Evolutionary conservation across 192 early-diverging fungal genomes (phyloP).

Genomic region (Powellomyces hirtus): DNA sequence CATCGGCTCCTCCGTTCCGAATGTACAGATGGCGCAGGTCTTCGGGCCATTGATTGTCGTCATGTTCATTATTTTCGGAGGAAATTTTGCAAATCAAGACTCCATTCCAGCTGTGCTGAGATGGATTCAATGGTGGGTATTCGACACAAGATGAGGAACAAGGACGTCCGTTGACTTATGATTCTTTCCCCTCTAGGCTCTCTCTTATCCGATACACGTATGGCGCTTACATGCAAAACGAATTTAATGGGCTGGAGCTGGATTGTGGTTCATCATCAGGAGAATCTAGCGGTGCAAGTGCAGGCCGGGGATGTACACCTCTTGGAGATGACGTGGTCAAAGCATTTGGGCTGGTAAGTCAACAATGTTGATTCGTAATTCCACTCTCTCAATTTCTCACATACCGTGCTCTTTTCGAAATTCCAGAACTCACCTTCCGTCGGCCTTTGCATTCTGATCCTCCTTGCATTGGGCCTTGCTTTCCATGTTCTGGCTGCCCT

Average conservation of each 20-base stretch:
- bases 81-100: conserved; percentile 39
- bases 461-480: not conserved
- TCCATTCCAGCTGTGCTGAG: conserved; percentile 39
- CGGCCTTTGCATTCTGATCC: conserved; percentile 13
- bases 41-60: conserved; percentile 44
- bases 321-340: not conserved
- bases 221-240: conserved; percentile 48
- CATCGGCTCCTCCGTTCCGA: conserved; percentile 41
- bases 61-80: conserved; percentile 48
- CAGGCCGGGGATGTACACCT: not conserved
- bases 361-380: not conserved
- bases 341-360: conserved; percentile 11
- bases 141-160: not conserved
- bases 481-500: conserved; percentile 12
- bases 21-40: conserved; percentile 42
- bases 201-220: conserved; percentile 46
- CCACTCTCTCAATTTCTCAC: too few species aligned
- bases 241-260: conserved; percentile 40
- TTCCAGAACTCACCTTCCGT: conserved; percentile 1
- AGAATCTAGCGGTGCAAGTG: conserved; percentile 4
- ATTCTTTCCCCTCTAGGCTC: conserved; percentile 25
- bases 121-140: conserved; percentile 35
- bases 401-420: too few species aligned
- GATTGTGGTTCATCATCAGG: too few species aligned
- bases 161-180: not conserved